Conservation (phyloP, 169 alveolate species). For the Cryptosporidium sp. region DNA sequence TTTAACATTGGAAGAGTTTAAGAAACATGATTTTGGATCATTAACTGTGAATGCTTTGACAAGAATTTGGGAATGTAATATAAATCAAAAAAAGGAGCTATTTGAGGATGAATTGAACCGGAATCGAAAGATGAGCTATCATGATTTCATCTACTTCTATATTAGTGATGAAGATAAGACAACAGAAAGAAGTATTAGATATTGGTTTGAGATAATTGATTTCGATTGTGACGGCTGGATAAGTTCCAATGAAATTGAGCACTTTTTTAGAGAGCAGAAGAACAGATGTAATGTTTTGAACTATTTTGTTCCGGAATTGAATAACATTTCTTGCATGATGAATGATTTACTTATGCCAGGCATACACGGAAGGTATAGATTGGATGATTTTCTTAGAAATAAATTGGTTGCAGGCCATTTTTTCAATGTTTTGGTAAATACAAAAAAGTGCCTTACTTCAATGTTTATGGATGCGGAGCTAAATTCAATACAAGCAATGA, state of each 20-base stretch:
- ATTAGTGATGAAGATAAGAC: conserved; percentile 91
- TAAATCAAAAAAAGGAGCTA: conserved; percentile 82
- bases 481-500: conserved; percentile 12
- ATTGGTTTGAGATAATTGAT: conserved; percentile 89
- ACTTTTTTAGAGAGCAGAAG: conserved; percentile 87
- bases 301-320: conserved; percentile 75
- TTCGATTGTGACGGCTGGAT: conserved; percentile 86
- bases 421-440: conserved; percentile 50
- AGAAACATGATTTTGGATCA: conserved; percentile 86
- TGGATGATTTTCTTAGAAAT: conserved; percentile 60
- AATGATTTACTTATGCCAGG: conserved; percentile 69
- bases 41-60: conserved; percentile 85
- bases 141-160: conserved; percentile 88
- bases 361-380: conserved; percentile 1
- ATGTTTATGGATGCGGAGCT: conserved; percentile 61
- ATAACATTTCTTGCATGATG: conserved; percentile 44
- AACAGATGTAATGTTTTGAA: conserved; percentile 85
- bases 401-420: conserved; percentile 59
- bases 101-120: conserved; percentile 73
- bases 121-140: conserved; percentile 84
- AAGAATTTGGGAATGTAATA: conserved; percentile 87
- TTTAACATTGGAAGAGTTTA: conserved; percentile 86
- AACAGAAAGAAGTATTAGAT: conserved; percentile 82
- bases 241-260: conserved; percentile 87
- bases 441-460: conserved; percentile 54